Percentiles rank a stretch among this genome's conserved stretches.
phyloP scores from a whole-genome alignment of 257 asterid genomes.

The Solanum pimpinellifolium region DNA sequence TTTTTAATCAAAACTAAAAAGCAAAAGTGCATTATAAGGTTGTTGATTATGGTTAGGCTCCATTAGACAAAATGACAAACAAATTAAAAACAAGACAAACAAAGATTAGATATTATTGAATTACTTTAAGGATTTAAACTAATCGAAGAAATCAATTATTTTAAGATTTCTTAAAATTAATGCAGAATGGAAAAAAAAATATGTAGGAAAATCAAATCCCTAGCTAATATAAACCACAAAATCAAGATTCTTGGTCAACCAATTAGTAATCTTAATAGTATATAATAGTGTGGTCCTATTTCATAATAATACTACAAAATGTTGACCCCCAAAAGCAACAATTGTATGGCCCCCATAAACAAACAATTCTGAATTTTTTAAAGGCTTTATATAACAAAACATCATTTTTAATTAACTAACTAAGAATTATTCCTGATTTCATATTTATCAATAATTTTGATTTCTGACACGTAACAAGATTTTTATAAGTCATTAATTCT shows the following conservation, averaged over 20 bases:
- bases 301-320: not conserved
- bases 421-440: not conserved
- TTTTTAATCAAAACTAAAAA: not conserved
- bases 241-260: too few species aligned
- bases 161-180: not conserved
- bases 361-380: not conserved
- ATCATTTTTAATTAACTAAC: not conserved
- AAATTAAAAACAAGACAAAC: not conserved
- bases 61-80: not conserved
- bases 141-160: not conserved
- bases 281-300: too few species aligned
- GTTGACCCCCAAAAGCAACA: not conserved
- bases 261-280: too few species aligned
- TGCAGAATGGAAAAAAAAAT: not conserved
- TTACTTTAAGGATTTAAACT: not conserved
- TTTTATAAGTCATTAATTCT: not conserved
- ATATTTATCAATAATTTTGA: not conserved
- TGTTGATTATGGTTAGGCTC: not conserved
- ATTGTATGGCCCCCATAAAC: not conserved
- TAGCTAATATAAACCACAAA: not conserved
- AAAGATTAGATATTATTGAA: not conserved
- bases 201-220: not conserved
- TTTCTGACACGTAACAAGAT: not conserved
- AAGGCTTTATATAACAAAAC: not conserved
- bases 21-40: not conserved